Base-by-base conservation (phyloP, 2,329 filamentous ascomycete species). In the Magnaporthales sp. region DNA sequence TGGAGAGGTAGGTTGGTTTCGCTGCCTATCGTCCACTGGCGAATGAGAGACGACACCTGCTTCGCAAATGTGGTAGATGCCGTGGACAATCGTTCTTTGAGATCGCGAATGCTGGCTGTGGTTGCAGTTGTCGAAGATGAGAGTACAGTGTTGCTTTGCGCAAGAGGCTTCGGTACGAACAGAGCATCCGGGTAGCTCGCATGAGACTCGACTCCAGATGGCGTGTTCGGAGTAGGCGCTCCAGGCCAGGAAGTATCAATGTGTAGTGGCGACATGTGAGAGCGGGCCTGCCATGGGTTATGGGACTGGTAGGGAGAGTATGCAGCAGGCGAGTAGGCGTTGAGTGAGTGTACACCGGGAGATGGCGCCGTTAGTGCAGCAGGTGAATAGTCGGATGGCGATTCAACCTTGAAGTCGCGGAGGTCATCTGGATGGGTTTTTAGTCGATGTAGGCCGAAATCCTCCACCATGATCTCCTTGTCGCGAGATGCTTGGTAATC, bases 71-170 rank as follows among this genome's bases (percentile, higher is more conserved):
- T 69, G 6, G 68, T 72, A 30, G 74, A 74, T 66, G 73, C 72
- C 29, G 73, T 74, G 10, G 77, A 78, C 7, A 77, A 71, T 32
- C 78, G 74, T 26, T 75, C 70, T 66, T 75, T 76, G 15, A 80
- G 73, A 9, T 75, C 75, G 13, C 71, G 69, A 32, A 72, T 70
- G 13, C 69, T 70, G 68, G 66, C 70, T n/a, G 70, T 72, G 68
- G 70, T 72, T 11, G 70, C 69, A n/a, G 70, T 70, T 56, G 67
- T 70, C 27, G 70, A 69, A 9, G 68, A 68, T 4, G 71, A 69
- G 32, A 67, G 69, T 22, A 60, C 58, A 31, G 64, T 68, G 67
- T 67, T n/a, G 61, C 29, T 63, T 46, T 67, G 63, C 10, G 38
- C 60, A 24, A 65, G 30, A 13, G 38, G 54, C 26, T 60, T 32